These are phyloP conservation scores for Phyllosticta citrichinensis DNA, from an alignment of 2,329 filamentous ascomycete species.

Conservation along the genomic window DNA sequence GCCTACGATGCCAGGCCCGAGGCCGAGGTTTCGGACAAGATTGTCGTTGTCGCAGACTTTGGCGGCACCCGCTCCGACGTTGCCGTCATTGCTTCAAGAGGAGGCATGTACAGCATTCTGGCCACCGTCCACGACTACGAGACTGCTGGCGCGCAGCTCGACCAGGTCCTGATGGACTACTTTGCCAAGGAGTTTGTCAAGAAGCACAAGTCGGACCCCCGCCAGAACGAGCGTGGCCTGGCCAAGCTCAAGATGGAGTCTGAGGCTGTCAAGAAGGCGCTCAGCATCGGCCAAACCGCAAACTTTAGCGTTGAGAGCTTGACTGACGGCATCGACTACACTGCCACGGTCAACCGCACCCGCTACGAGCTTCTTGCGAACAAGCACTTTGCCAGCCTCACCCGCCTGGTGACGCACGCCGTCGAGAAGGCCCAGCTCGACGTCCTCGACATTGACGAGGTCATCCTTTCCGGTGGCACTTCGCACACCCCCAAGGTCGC, in stretches of 20 bases:
- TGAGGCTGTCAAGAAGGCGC: constrained; percentile 83
- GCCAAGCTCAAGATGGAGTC: constrained; percentile 90
- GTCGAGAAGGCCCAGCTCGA: constrained; percentile 90
- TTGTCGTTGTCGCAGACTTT: constrained; percentile 81
- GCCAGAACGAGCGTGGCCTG: constrained; percentile 67
- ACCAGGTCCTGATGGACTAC: constrained; percentile 87
- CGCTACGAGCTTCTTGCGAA: constrained; percentile 82
- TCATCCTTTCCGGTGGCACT: constrained; percentile 85
- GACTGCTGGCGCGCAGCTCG: constrained; percentile 73
- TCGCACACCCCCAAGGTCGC: constrained; percentile 93
- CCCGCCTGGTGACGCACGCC: constrained; percentile 69
- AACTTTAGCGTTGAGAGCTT: constrained; percentile 90
- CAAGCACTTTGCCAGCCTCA: constrained; percentile 84
- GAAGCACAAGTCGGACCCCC: constrained; percentile 80
- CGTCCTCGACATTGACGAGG: constrained; percentile 85
- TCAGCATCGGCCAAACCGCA: constrained; percentile 79
- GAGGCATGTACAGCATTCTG: constrained; percentile 91
- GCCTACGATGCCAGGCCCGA: constrained; percentile 85
- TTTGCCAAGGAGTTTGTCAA: constrained; percentile 99
- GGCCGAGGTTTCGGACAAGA: constrained; percentile 69
- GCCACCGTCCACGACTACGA: constrained; percentile 95
- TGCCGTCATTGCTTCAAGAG: constrained; percentile 78
- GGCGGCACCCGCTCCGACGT: constrained; percentile 90
- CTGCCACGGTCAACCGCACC: constrained; percentile 81
- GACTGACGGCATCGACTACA: constrained; percentile 81